These are phyloP conservation scores for Biscutella laevigata DNA, from an alignment of 441 rosid genomes.

Conservation along the genomic window DNA sequence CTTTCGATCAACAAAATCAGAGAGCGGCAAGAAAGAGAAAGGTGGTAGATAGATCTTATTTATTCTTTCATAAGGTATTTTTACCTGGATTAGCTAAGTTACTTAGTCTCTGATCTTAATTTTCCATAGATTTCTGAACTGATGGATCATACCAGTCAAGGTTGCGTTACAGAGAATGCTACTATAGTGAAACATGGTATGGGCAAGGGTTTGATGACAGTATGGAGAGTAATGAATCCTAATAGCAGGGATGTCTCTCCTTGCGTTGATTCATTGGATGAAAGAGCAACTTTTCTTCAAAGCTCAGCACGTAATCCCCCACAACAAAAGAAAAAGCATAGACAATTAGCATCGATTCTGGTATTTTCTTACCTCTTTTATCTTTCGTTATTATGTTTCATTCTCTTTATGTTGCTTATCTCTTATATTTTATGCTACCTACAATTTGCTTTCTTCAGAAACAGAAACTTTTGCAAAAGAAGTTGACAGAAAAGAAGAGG, in stretches of 20 bases:
- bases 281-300: constrained; percentile 27
- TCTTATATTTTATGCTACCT: constrained; percentile 14
- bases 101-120: neutral
- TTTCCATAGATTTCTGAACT: constrained; percentile 18
- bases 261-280: constrained; percentile 35
- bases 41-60: constrained; percentile 35
- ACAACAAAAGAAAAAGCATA: constrained; percentile 34
- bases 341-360: constrained; percentile 39
- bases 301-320: constrained; percentile 19
- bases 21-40: constrained; percentile 50
- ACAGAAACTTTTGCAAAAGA: constrained; percentile 50
- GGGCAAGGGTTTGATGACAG: constrained; percentile 92
- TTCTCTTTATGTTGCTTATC: constrained; percentile 4
- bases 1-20: constrained; percentile 32
- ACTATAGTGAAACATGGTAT: constrained; percentile 66
- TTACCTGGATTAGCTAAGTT: neutral
- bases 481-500: constrained; percentile 42
- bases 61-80: neutral
- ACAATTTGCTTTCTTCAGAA: constrained; percentile 32
- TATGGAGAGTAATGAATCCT: constrained; percentile 70
- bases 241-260: constrained; percentile 41
- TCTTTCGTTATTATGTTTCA: neutral
- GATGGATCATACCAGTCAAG: constrained; percentile 21
- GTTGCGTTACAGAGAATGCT: constrained; percentile 21
- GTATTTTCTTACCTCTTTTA: constrained; percentile 16